phyloP scores from a whole-genome alignment of 139 green algal species.

The Chlamydomonas incerta region DNA sequence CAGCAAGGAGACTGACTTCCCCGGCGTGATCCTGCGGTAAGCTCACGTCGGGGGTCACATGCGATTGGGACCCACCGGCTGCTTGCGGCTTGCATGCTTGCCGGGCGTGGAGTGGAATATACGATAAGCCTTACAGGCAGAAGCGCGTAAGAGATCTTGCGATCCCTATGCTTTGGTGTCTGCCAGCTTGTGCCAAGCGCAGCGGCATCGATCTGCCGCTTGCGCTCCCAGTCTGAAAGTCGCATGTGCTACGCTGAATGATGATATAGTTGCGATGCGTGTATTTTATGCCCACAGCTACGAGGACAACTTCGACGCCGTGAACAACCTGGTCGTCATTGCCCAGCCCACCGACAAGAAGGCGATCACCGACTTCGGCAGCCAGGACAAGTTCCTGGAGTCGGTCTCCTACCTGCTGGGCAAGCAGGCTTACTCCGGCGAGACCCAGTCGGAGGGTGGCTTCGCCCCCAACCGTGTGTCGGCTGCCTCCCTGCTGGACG shows the following conservation, averaged over 20 bases:
- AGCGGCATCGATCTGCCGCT: too few species aligned
- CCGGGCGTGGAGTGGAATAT: too few species aligned
- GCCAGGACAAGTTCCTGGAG: constrained; percentile 91
- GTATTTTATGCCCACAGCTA: constrained; percentile 69
- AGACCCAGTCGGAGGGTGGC: constrained; percentile 94
- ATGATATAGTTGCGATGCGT: too few species aligned
- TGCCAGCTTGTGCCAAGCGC: too few species aligned
- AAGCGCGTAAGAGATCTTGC: too few species aligned
- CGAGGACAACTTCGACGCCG: constrained; percentile 96
- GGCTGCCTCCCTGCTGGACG: constrained; percentile 86
- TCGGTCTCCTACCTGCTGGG: constrained; percentile 85
- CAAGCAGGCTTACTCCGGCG: constrained; percentile 78
- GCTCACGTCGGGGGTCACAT: neutral
- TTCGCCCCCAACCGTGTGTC: constrained; percentile 90
- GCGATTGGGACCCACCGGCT: neutral
- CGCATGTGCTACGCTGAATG: too few species aligned
- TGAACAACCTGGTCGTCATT: constrained; percentile 92
- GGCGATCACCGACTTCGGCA: constrained; percentile 88
- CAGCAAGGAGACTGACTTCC: constrained; percentile 91
- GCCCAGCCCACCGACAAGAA: constrained; percentile 77
- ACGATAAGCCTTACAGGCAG: too few species aligned
- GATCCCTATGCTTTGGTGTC: too few species aligned
- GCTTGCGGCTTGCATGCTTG: neutral
- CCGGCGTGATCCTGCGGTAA: constrained; percentile 72
- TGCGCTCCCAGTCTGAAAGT: too few species aligned